A percentile compares a stretch with the other conserved stretches of the same genome.
Conservation (phyloP, 768 basidiomycete genomes). For the Filobasidium wieringae region DNA sequence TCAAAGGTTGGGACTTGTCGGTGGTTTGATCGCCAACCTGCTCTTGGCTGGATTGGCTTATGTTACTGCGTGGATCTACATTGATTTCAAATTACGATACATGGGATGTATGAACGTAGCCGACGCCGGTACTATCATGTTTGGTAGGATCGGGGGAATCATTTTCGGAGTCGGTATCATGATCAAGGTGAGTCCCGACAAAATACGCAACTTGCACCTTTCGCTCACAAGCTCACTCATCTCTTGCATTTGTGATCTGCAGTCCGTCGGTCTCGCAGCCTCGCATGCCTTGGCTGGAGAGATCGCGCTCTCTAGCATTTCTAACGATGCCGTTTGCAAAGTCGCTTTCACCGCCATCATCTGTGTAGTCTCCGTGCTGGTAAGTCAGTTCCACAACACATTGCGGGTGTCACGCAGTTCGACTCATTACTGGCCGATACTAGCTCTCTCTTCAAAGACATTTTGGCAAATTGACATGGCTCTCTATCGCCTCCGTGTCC, state of each 20-base stretch:
- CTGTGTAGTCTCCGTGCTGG: slow-evolving; percentile 16
- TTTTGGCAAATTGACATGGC: slow-evolving; percentile 15
- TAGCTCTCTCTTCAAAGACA: slow-evolving; percentile 22
- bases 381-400: neutral
- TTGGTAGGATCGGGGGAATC: slow-evolving; percentile 18
- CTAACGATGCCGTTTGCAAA: slow-evolving; percentile 20
- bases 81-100: slow-evolving; percentile 25
- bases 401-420: neutral
- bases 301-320: slow-evolving; percentile 16
- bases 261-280: slow-evolving; percentile 22
- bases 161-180: slow-evolving; percentile 19
- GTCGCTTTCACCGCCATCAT: slow-evolving; percentile 19
- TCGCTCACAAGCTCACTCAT: neutral
- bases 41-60: slow-evolving; percentile 19
- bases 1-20: slow-evolving; percentile 22
- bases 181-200: slow-evolving; percentile 15
- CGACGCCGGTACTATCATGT: slow-evolving; percentile 22
- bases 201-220: neutral
- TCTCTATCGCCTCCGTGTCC: slow-evolving; percentile 17
- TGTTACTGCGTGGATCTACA: slow-evolving; percentile 22
- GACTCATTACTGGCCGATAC: neutral
- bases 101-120: slow-evolving; percentile 12
- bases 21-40: slow-evolving; percentile 20
- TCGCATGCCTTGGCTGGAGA: slow-evolving; percentile 22
- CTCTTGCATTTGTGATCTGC: neutral